phyloP scores from a whole-genome alignment of 2,329 filamentous ascomycete genomes.

The Penicillium griseofulvum region DNA sequence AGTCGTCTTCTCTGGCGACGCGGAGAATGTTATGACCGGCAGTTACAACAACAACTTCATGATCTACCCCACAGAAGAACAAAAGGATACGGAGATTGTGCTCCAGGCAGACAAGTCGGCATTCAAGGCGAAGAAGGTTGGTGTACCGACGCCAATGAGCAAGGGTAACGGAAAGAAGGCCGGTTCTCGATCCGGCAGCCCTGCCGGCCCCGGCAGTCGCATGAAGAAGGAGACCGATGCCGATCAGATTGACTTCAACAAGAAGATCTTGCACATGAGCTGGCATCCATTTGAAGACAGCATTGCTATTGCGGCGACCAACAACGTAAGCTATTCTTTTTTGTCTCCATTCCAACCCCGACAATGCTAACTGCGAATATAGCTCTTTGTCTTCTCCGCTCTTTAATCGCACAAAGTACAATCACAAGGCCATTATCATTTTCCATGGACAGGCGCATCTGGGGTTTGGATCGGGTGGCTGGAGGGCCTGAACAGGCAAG shows the following conservation, averaged over 20 bases:
- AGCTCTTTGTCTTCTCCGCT: slow-evolving; percentile 78
- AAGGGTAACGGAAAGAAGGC: slow-evolving; percentile 77
- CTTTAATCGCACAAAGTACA: slow-evolving; percentile 47
- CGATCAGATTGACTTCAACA: slow-evolving; percentile 99
- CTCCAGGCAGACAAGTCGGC: slow-evolving; percentile 97
- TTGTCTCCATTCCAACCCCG: not conserved
- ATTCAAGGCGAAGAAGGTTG: slow-evolving; percentile 99
- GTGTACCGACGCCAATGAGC: slow-evolving; percentile 96
- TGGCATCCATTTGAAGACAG: slow-evolving; percentile 99
- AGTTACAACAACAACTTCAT: slow-evolving; percentile 99
- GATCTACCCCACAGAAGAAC: slow-evolving; percentile 96
- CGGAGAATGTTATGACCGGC: slow-evolving; percentile 98
- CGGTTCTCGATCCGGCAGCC: slow-evolving; percentile 82
- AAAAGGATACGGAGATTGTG: slow-evolving; percentile 95
- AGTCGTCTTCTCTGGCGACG: slow-evolving; percentile 96
- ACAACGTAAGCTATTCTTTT: slow-evolving; percentile 75
- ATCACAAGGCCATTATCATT: slow-evolving; percentile 19
- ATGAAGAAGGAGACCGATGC: slow-evolving; percentile 99
- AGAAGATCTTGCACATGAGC: slow-evolving; percentile 99
- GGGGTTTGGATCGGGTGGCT: slow-evolving; percentile 18
- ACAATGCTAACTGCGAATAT: slow-evolving; percentile 18
- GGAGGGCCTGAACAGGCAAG: slow-evolving; percentile 16
- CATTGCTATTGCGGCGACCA: slow-evolving; percentile 98
- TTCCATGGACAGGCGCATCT: slow-evolving; percentile 26
- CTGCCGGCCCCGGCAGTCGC: slow-evolving; percentile 80